These are phyloP conservation scores for Plenodomus biglobosus DNA, from an alignment of 2,329 filamentous ascomycete species.

Conservation along the genomic window DNA sequence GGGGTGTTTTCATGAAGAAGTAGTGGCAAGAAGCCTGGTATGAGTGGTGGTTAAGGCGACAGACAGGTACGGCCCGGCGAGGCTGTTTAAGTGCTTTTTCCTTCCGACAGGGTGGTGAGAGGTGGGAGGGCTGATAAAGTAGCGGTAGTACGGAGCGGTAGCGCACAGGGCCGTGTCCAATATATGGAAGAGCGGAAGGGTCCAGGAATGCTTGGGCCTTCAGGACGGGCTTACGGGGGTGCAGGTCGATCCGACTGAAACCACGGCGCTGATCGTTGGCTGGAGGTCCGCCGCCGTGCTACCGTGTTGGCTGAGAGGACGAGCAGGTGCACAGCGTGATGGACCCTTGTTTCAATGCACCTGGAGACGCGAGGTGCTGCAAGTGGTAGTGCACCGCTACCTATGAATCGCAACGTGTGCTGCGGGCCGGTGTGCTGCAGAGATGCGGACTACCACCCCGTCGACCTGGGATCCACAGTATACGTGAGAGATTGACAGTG, in stretches of 20 bases:
- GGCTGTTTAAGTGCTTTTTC: slow-evolving; percentile 8
- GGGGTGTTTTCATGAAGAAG: slow-evolving; percentile 31
- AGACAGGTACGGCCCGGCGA: slow-evolving; percentile 4
- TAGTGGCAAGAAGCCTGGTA: slow-evolving; percentile 25
- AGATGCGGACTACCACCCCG: slow-evolving; percentile 15
- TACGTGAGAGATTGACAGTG: slow-evolving; percentile 24
- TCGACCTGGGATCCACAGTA: slow-evolving; percentile 24
- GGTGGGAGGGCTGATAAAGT: slow-evolving; percentile 9
- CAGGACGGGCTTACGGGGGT: slow-evolving; percentile 20
- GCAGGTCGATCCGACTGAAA: slow-evolving; percentile 34
- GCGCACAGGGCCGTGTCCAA: slow-evolving; percentile 29
- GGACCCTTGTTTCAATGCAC: slow-evolving; percentile 32
- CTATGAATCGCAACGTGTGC: slow-evolving; percentile 32
- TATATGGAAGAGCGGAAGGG: slow-evolving; percentile 39
- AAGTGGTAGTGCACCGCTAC: slow-evolving; percentile 20
- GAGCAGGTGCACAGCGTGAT: slow-evolving; percentile 23
- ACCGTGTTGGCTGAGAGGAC: slow-evolving; percentile 27
- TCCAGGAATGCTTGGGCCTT: slow-evolving; percentile 33
- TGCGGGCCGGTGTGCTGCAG: slow-evolving; percentile 24
- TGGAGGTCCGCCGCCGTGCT: slow-evolving; percentile 27
- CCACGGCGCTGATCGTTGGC: slow-evolving; percentile 37
- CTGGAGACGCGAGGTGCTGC: slow-evolving; percentile 17
- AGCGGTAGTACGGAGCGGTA: slow-evolving; percentile 14
- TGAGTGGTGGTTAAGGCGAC: slow-evolving; percentile 3
- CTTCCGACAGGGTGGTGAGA: slow-evolving; percentile 6